A percentile compares a stretch with the other conserved stretches of the same genome.
These are phyloP conservation scores for Pythium rhizo-oryzae DNA, from an alignment of 352 stramenopile species.

Conservation along the genomic window DNA sequence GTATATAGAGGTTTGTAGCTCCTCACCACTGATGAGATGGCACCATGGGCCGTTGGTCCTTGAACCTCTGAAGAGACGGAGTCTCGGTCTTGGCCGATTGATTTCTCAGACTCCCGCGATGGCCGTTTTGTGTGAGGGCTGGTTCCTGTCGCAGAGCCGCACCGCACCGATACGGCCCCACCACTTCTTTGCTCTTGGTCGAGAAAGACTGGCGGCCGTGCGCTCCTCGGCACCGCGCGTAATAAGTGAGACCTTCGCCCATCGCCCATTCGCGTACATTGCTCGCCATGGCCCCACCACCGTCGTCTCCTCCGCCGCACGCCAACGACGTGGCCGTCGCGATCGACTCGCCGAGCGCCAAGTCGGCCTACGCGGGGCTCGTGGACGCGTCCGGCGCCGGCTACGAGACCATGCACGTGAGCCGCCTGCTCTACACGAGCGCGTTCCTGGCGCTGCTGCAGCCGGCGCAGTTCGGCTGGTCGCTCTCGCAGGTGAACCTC, in stretches of 20 bases:
- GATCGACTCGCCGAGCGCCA: not conserved
- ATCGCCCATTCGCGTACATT: not conserved
- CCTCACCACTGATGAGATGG: constrained; percentile 10
- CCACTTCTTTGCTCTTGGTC: not conserved
- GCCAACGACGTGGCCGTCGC: not conserved
- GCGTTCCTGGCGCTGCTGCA: constrained; percentile 50
- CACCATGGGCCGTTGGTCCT: not conserved
- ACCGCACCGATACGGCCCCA: not conserved
- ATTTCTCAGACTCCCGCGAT: not conserved
- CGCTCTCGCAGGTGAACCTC: constrained; percentile 67
- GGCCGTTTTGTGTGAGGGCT: not conserved
- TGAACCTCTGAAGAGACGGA: constrained; percentile 1
- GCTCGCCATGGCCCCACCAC: not conserved
- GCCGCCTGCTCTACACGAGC: constrained; percentile 33
- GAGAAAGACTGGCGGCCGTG: not conserved
- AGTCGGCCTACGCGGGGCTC: not conserved
- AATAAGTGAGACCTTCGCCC: no score
- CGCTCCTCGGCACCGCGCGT: no score
- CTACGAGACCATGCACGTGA: constrained; percentile 1
- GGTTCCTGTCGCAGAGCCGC: not conserved
- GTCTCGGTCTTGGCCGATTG: constrained; percentile 6
- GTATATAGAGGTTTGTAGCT: constrained; percentile 7
- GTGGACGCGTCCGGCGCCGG: not conserved
- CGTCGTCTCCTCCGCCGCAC: not conserved
- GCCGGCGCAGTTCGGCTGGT: constrained; percentile 60